Conservation (phyloP, 2,329 filamentous ascomycete genomes). For the Fusarium sp. region DNA sequence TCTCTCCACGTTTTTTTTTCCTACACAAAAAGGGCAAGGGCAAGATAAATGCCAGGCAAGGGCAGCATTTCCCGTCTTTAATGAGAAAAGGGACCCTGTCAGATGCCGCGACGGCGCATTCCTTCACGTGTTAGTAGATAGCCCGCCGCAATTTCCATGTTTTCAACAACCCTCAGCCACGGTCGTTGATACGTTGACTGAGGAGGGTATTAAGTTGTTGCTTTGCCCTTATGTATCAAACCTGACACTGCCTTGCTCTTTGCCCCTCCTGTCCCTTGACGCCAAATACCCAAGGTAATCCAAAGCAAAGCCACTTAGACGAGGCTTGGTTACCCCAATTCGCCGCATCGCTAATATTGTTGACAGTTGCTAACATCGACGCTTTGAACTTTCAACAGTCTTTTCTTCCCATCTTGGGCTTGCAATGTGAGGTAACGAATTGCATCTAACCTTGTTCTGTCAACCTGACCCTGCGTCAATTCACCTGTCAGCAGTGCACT, state of each 20-base stretch:
- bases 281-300: background rate
- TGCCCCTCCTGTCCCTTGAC: conserved; percentile 1
- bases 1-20: background rate
- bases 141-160: conserved; percentile 26
- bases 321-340: conserved; percentile 22
- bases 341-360: conserved; percentile 28
- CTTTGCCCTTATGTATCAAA: conserved; percentile 1
- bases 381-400: conserved; percentile 3
- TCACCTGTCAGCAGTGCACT: conserved; percentile 12
- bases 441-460: conserved; percentile 12
- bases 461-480: conserved; percentile 15
- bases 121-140: conserved; percentile 32
- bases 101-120: conserved; percentile 22
- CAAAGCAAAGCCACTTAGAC: conserved; percentile 8
- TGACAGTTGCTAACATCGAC: conserved; percentile 24
- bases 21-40: background rate
- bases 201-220: conserved; percentile 16
- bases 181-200: conserved; percentile 14
- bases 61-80: conserved; percentile 25
- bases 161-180: conserved; percentile 27
- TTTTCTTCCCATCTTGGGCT: conserved; percentile 18
- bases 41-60: conserved; percentile 30
- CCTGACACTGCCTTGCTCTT: background rate
- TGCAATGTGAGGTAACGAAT: conserved; percentile 32
- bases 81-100: conserved; percentile 28